Evolutionary conservation across 331 rosid species (phyloP).

Genomic region (Quercus tomentella): DNA sequence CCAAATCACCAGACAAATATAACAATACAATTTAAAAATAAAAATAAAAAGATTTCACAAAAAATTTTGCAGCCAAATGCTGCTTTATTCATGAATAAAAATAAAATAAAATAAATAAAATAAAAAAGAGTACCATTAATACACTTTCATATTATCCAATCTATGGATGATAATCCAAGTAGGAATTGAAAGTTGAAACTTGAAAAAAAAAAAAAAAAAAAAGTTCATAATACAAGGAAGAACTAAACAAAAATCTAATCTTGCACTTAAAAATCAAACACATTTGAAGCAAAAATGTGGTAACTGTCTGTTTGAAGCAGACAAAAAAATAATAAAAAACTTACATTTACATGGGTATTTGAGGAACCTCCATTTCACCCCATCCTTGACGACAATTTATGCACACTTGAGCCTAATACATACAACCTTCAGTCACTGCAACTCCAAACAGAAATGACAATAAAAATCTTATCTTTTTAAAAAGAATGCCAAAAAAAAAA

Average conservation of each 20-base stretch:
- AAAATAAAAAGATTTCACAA: neutral
- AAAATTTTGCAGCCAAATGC: neutral
- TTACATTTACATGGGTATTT: slow-evolving; percentile 20
- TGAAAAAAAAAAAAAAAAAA: neutral
- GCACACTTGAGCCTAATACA: slow-evolving; percentile 21
- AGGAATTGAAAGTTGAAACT: neutral
- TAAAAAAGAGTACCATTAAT: neutral
- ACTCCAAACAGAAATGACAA: slow-evolving; percentile 1
- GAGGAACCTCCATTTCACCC: slow-evolving; percentile 29
- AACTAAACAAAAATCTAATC: neutral
- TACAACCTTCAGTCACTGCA: slow-evolving; percentile 24
- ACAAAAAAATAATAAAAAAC: neutral
- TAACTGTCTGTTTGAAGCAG: neutral
- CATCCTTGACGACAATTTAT: slow-evolving; percentile 30
- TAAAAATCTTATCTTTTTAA: neutral
- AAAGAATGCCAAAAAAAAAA: neutral
- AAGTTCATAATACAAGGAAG: neutral
- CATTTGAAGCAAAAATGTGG: neutral
- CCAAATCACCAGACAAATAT: neutral
- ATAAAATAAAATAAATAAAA: neutral
- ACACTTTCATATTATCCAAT: neutral
- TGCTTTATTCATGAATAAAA: neutral
- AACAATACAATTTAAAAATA: neutral
- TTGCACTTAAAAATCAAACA: neutral
- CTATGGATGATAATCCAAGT: neutral